Evolutionary conservation across 805 yeast genomes (phyloP), one percentile per base, ranked within the genome.

Genomic region (Tetrapisispora iriomotensis): DNA sequence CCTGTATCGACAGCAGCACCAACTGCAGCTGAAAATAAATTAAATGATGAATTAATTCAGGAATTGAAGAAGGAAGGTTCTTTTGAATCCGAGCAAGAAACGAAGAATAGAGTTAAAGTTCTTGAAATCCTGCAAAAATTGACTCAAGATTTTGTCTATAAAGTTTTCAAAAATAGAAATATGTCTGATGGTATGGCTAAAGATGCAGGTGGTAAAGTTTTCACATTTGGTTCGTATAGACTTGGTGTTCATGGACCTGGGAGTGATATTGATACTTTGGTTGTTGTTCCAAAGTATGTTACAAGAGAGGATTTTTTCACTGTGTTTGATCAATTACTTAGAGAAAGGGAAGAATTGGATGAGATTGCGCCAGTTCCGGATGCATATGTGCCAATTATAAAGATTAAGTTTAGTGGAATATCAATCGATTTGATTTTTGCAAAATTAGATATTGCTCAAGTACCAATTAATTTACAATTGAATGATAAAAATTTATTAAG

Each of bases 241-340:
- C 65, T 92, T 32, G 98, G 98, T 4, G 98, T 92, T 12, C 86
- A 88, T 64, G 97, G 97, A 0, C 97, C 97, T 0, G 97, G 98
- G 1, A 82, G 95, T 0, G 98, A 92, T 79, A 90, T 92, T 44
- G 98, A 92, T 67, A 84, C 97, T 0, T 66, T 92, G 34, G 84
- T 92, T n/a, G 96, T 90, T 21, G 96, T 85, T 14, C 98, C 98
- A 1, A 92, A 90, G 52, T 97, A 92, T 60, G 95, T 92, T 12
- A 71, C 83, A 1, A 72, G 96, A 46, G 92, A 83, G 20, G 92
- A 88, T 60, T 92, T 90, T 57, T 92, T 92, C 56, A 75, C 72
- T 1, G 87, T 84, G 0, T 87, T 92, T 64, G 83, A 71, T 27
- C 71, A 72, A 32, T 60, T 92, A 12, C 60, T 92, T 41, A 70